Percentiles rank a stretch among this genome's conserved stretches.
Evolutionary conservation across 495 filamentous ascomycete species (phyloP).

Genomic region (Hyphodiscus hymeniophilus): DNA sequence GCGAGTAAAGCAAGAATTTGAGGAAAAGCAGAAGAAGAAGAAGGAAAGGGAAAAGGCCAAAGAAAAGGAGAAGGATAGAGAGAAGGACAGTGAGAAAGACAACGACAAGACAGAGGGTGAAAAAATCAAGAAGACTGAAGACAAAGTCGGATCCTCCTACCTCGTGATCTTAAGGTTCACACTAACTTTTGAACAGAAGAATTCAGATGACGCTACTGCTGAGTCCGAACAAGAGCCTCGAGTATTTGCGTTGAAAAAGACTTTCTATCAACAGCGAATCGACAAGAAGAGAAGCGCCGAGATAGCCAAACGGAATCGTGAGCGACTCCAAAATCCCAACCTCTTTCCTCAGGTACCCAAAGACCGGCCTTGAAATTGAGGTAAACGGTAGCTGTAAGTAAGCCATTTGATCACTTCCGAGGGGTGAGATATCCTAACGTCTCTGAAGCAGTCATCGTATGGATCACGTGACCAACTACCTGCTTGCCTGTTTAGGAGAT

Average conservation of each 20-base stretch:
- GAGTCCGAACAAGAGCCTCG: slow-evolving; percentile 53
- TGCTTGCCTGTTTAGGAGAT: background rate
- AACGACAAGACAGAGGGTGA: slow-evolving; percentile 39
- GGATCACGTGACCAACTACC: background rate
- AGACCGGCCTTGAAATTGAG: slow-evolving; percentile 16
- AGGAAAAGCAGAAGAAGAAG: slow-evolving; percentile 62
- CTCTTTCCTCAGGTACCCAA: slow-evolving; percentile 81
- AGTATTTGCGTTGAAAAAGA: slow-evolving; percentile 77
- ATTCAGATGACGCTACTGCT: slow-evolving; percentile 7
- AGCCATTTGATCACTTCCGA: too few relatives aligned
- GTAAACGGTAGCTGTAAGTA: background rate
- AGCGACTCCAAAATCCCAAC: slow-evolving; percentile 69
- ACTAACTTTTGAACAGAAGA: slow-evolving; percentile 14
- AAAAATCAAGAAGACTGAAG: slow-evolving; percentile 44
- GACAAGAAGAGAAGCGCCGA: slow-evolving; percentile 72
- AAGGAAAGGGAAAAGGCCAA: slow-evolving; percentile 49
- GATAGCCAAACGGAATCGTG: slow-evolving; percentile 70
- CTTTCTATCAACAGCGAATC: slow-evolving; percentile 79
- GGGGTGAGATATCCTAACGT: too few relatives aligned
- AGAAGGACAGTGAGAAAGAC: slow-evolving; percentile 40
- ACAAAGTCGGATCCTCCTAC: slow-evolving; percentile 29
- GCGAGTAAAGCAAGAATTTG: slow-evolving; percentile 70
- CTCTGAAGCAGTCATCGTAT: background rate
- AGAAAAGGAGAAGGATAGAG: slow-evolving; percentile 39
- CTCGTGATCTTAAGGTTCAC: background rate